Base-by-base conservation (phyloP, 1,284 basidiomycete species). In the Ustilago curta region DNA sequence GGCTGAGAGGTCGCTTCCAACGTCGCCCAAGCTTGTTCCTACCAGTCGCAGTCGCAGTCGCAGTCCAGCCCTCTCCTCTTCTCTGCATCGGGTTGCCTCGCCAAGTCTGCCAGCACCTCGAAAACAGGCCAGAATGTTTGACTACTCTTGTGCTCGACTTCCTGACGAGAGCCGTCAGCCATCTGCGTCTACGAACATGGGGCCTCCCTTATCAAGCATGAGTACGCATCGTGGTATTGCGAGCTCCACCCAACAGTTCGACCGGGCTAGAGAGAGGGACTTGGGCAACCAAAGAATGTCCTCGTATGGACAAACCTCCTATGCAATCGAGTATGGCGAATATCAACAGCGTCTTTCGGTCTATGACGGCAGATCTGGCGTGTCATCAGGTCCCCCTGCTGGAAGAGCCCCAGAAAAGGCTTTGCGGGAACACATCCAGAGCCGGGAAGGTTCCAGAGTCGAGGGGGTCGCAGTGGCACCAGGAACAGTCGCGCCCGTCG, bases 71-170 rank as follows among this genome's bases (percentile, higher is more conserved):
- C 8, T 37, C 19, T 9, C 31, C 14, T 5, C 32, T 14, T 27
- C 42, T 7, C 53, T 43, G 25, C 16, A 23, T 29, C 42, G 47
- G 12, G 29, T 5, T 9, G 18, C 19, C 8, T 54, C 59, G 18
- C 66, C 59, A 7, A 29, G 42, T 18, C 23, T 45, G 18, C 45
- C 55, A 2, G 32, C 19, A 27, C 50, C 40, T 39, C 23, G n/a
- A 1, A 42, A 37, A 9, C 50, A 35, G 18, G 55, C 18, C 4
- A 62, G 59, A 23, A 54, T 31, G 49, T 62, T 62, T 21, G 59
- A 59, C 32, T 69, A 69, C 29, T 62, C 59, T 7, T 42, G 59
- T 32, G 66, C 55, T 21, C 45, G 29, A 7, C 50, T 65, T 8
- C 56, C 56, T 4, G 25, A 12, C 9, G 56, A 59, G 19, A 43